Conservation (phyloP, 371 early-diverging fungal species). For the Mucor circinelloides region DNA sequence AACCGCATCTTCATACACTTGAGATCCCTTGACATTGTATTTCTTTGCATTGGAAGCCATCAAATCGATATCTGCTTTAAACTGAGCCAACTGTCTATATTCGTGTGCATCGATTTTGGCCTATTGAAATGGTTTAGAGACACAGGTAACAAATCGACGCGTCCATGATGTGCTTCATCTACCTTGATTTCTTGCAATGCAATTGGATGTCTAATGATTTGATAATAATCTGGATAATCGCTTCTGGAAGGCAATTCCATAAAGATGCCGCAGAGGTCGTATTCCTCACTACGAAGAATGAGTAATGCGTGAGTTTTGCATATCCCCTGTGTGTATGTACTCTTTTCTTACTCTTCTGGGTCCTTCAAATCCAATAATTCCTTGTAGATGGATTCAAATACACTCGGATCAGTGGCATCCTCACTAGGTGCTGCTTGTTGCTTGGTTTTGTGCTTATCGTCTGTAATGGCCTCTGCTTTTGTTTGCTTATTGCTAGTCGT, state of each 20-base stretch:
- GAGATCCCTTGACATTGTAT: constrained; percentile 79
- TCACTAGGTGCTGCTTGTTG: background rate
- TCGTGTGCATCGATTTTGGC: constrained; percentile 46
- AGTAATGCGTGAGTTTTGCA: background rate
- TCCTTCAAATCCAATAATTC: constrained; percentile 36
- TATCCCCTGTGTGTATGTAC: background rate
- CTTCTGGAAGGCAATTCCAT: constrained; percentile 73
- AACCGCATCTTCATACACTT: constrained; percentile 75
- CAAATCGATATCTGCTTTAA: constrained; percentile 67
- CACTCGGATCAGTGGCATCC: background rate
- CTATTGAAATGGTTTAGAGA: constrained; percentile 11
- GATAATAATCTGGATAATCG: constrained; percentile 91
- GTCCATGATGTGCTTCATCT: background rate
- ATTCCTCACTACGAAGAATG: constrained; percentile 42
- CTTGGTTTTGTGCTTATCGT: background rate
- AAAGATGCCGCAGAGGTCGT: constrained; percentile 69
- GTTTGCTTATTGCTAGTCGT: background rate
- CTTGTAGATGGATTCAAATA: constrained; percentile 32
- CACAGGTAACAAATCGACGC: background rate
- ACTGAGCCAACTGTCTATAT: constrained; percentile 61
- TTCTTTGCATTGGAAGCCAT: constrained; percentile 82
- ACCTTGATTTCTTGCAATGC: constrained; percentile 72
- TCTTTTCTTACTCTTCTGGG: constrained; percentile 35
- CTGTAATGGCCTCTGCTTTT: background rate
- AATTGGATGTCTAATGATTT: constrained; percentile 84